A percentile compares a stretch with the other conserved stretches of the same genome.
Evolutionary conservation across 192 early-diverging fungal genomes (phyloP).

Genomic region (Entomortierella lignicola): DNA sequence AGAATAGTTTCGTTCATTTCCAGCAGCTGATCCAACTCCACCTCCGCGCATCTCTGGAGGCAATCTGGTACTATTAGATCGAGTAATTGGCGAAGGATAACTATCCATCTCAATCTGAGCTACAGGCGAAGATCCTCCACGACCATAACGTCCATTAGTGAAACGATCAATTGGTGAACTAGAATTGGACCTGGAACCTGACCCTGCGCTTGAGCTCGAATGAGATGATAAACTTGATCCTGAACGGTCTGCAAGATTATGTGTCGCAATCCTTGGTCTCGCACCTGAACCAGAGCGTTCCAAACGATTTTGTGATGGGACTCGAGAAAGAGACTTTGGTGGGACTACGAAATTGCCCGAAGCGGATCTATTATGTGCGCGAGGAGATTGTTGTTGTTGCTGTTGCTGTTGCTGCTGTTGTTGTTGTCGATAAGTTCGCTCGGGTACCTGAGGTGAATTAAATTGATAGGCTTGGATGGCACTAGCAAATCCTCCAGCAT

Average conservation of each 20-base stretch:
- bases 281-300: neutral
- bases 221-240: conserved; percentile 1
- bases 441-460: neutral
- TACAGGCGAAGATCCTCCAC: neutral
- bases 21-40: too few relatives aligned
- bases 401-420: conserved; percentile 7
- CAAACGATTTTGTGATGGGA: neutral
- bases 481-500: neutral
- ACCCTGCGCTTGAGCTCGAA: neutral
- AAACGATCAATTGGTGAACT: conserved; percentile 7
- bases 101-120: conserved; percentile 8
- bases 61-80: conserved; percentile 20
- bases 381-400: too few relatives aligned
- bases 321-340: neutral
- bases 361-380: neutral
- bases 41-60: conserved; percentile 4
- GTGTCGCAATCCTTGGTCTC: conserved; percentile 4
- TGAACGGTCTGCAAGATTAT: neutral
- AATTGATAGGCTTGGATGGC: neutral
- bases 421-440: neutral
- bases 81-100: conserved; percentile 3
- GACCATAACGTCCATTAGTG: neutral
- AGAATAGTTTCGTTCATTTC: neutral
- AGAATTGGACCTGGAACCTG: neutral
- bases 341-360: neutral